A percentile compares a stretch with the other conserved stretches of the same genome.
phyloP scores from a whole-genome alignment of 495 filamentous ascomycete species.

The Podospora appendiculata region DNA sequence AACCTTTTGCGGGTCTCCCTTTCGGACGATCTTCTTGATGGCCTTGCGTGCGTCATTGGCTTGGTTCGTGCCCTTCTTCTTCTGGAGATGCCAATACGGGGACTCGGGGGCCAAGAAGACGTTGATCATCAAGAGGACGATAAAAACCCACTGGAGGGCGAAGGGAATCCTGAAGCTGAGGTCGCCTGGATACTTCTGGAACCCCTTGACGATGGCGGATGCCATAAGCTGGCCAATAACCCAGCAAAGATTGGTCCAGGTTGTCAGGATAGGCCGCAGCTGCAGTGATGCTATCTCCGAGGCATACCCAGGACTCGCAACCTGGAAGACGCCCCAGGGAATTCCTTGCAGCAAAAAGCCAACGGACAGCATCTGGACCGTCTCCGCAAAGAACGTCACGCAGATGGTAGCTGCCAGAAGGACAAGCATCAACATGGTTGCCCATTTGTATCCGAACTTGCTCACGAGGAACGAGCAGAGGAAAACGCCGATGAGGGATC shows the following conservation, averaged over 20 bases:
- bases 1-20: constrained; percentile 40
- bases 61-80: constrained; percentile 36
- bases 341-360: constrained; percentile 66
- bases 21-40: constrained; percentile 47
- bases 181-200: constrained; percentile 41
- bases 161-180: constrained; percentile 57
- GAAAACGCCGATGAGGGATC: constrained; percentile 47
- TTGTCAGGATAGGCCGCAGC: constrained; percentile 55
- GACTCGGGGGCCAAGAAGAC: constrained; percentile 63
- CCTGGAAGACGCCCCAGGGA: constrained; percentile 59
- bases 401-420: constrained; percentile 43
- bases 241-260: constrained; percentile 65
- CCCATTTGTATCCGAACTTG: constrained; percentile 53
- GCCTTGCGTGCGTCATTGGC: constrained; percentile 24
- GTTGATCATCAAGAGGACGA: constrained; percentile 51
- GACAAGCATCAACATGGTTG: constrained; percentile 36
- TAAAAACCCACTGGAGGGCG: constrained; percentile 65
- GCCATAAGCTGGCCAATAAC: constrained; percentile 59
- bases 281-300: constrained; percentile 50
- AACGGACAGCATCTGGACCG: constrained; percentile 50
- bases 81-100: constrained; percentile 69
- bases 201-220: constrained; percentile 47
- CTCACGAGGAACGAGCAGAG: constrained; percentile 58
- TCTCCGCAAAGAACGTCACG: constrained; percentile 55
- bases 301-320: constrained; percentile 45